Evolutionary conservation across 1,284 basidiomycete genomes (phyloP).

Genomic region (Ustilago esculenta): DNA sequence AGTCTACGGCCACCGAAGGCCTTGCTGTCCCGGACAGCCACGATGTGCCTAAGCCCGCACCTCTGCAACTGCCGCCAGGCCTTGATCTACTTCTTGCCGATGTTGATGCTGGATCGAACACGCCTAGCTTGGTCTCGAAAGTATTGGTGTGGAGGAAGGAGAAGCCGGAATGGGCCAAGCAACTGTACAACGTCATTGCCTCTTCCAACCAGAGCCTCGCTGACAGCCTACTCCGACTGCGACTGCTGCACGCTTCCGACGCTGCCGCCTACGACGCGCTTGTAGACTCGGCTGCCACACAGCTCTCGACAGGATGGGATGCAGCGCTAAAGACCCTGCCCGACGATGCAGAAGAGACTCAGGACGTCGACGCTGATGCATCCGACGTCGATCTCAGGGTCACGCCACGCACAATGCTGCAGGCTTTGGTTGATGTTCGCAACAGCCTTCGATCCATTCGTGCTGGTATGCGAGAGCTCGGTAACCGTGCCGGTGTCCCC

Average conservation of each 20-base stretch:
- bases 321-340: constrained; percentile 26
- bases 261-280: constrained; percentile 55
- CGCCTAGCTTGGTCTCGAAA: constrained; percentile 62
- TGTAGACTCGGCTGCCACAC: constrained; percentile 59
- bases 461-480: constrained; percentile 85
- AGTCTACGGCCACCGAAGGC: constrained; percentile 58
- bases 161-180: constrained; percentile 63
- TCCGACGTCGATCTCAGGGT: constrained; percentile 19
- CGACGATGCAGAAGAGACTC: constrained; percentile 5
- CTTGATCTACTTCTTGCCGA: constrained; percentile 62
- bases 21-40: constrained; percentile 23
- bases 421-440: constrained; percentile 53
- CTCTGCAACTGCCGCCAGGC: constrained; percentile 59
- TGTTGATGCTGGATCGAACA: constrained; percentile 65
- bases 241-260: constrained; percentile 51
- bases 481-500: constrained; percentile 79
- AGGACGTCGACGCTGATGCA: constrained; percentile 4
- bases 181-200: constrained; percentile 61
- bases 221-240: constrained; percentile 57
- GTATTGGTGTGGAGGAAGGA: constrained; percentile 58
- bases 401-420: constrained; percentile 20
- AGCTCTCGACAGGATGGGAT: constrained; percentile 41
- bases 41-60: constrained; percentile 46
- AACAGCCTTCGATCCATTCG: constrained; percentile 75
- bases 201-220: constrained; percentile 60